Evolutionary conservation across 441 rosid genomes (phyloP), one percentile per base, ranked within the genome.

Genomic region (Corymbia calophylla): DNA sequence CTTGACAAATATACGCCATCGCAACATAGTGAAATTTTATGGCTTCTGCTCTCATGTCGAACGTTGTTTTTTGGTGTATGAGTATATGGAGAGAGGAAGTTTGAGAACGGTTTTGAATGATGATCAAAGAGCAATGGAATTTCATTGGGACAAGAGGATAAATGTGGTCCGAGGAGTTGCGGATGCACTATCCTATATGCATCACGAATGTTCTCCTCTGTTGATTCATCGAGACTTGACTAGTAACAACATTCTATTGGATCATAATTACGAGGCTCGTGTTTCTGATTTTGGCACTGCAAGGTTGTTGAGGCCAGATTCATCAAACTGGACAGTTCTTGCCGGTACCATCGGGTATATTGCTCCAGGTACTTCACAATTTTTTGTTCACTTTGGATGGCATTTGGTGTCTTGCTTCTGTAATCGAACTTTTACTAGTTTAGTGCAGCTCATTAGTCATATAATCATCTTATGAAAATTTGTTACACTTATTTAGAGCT

Each of bases 341-440:
- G 18, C 18, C 7, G 51, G 51, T 3, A 77, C 51, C 6, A 77
- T 77, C 0, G 84, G 51, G 6, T 77, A 77, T 23, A 44, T 77
- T 44, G 51, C n/a, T 23, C n/a, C 9, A 77, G n/a, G 84, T 77
- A 39, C 51, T 77, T 23, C 1, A 0, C 6, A 4, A 12, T 2
- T 44, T 73, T 39, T n/a, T 1, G 3, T n/a, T 44, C 13, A 70
- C 10, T 70, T 35, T 35, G 0, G 0, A 70, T 70, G 81, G 81
- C 48, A 70, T 10, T 35, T 7, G 7, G 48, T 35, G 8, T 70
- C 8, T 1, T 11, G 13, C 29, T 73, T 39, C 17, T 44, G 39
- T 21, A 11, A 77, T 77, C 21, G 49, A 11, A 77, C 27, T 1
- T 39, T 77, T 44, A 21, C 9, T 11, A 2, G 51, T 39, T 73